Base-by-base conservation (phyloP, 2,329 filamentous ascomycete genomes). In the Endothia cerciana region DNA sequence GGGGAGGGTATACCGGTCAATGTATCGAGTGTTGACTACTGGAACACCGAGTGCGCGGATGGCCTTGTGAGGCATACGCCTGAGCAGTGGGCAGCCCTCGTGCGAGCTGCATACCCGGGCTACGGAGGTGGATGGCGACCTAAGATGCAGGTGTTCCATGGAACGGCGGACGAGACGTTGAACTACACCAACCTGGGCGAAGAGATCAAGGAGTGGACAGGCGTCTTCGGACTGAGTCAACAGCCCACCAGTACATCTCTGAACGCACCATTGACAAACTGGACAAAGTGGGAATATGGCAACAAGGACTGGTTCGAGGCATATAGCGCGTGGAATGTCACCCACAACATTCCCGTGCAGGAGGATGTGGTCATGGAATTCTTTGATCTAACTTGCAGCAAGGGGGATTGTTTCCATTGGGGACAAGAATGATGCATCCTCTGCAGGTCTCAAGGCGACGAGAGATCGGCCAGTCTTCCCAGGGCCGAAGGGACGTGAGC, bases 91-190 rank as follows among this genome's bases (percentile, higher is more conserved):
- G 75, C 72, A 0, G 70, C 69, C 1, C 63, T 78, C 4, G 78
- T 81, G 6, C 62, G 71, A 59, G 75, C 73, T 0, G 84, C 81
- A 68, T 84, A 85, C 68, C 82, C 83, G 0, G 79, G 76, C 0
- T 87, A 87, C 69, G 77, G 3, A 2, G 64, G 51, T 19, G 83
- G 84, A 0, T 77, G 80, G 60, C 75, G 84, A 15, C 85, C 86
- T 0, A 83, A 83, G 71, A 79, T 88, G 77, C 84, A 87, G 73
- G 78, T 88, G 49, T 84, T 84, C 73, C 86, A 88, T 71, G 86
- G 86, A 11, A 83, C 81, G 4, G 72, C 69, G 0, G 85, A 88
- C 68, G 77, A 81, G 40, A 80, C 80, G 4, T 74, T 88, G 1
- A 77, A 80, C 51, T 84, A 83, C 33, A 76, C 77, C 60, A 86